Evolutionary conservation across 2,329 filamentous ascomycete species (phyloP), one percentile per base, ranked within the genome.

Genomic region (Cordyceps cateniannulata): DNA sequence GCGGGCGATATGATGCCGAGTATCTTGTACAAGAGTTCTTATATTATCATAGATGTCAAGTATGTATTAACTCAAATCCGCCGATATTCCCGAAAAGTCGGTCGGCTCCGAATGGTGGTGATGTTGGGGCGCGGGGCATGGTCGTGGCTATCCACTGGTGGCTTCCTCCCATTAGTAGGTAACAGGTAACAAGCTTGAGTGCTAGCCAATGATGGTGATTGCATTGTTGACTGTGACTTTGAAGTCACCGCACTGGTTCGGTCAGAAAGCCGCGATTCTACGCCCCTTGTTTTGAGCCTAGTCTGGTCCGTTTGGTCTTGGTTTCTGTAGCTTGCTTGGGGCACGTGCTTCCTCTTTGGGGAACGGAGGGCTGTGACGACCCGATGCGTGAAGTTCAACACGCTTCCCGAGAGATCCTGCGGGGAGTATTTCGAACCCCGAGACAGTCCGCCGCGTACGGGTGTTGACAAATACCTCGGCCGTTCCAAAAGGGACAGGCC

Each of bases 351-450:
- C 38, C 56, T 59, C 56, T 35, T 51, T 27, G 56, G 47, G 32
- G 4, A 10, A 32, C 7, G 14, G 29, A 20, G 22, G 35, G 45
- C 12, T 52, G 35, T 14, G 24, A n/a, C 16, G n/a, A 10, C 12
- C 14, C 1, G 40, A 32, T 10, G 40, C 18, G 32, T 42, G 44
- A 10, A 62, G 55, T 42, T 59, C 55, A 14, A 62, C 22, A 14
- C 60, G 54, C 25, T 53, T 12, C 29, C 55, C 60, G 6, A 59
- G 49, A 25, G 55, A 49, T 3, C 60, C 60, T 20, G 60, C 60
- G 10, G 60, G 60, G 12, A 62, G 50, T 54, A 59, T 54, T 50
- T 62, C 60, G 52, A 62, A 62, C 4, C 51, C 56, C 20, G 60
- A 54, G 32, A 20, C 24, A n/a, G 60, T 59, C 6, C 55, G 50